These are phyloP conservation scores for Termitomyces sp. DNA, from an alignment of 768 basidiomycete species.

Conservation along the genomic window DNA sequence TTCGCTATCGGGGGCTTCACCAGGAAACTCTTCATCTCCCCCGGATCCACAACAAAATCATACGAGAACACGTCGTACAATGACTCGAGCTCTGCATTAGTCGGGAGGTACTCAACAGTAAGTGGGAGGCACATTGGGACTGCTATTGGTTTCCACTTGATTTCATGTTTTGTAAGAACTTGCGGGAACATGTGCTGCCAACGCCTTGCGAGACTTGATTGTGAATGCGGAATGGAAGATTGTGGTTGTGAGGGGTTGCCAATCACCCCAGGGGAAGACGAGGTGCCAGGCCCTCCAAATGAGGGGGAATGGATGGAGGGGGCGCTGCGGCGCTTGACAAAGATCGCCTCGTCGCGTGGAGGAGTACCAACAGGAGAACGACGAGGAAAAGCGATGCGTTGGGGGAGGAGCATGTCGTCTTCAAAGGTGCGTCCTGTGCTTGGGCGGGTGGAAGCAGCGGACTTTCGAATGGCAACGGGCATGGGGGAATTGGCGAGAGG, in stretches of 20 bases:
- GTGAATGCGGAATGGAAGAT: slow-evolving; percentile 50
- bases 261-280: slow-evolving; percentile 42
- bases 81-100: slow-evolving; percentile 64
- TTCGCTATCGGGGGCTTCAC: slow-evolving; percentile 56
- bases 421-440: slow-evolving; percentile 49
- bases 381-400: slow-evolving; percentile 41
- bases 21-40: slow-evolving; percentile 83
- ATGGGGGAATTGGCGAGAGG: slow-evolving; percentile 31
- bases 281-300: slow-evolving; percentile 22
- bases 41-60: slow-evolving; percentile 79
- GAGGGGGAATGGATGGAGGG: slow-evolving; percentile 31
- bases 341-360: slow-evolving; percentile 59
- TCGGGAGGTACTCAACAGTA: slow-evolving; percentile 86
- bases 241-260: slow-evolving; percentile 68
- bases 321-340: slow-evolving; percentile 50
- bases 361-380: slow-evolving; percentile 66
- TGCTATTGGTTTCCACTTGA: slow-evolving; percentile 88
- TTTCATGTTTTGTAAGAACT: slow-evolving; percentile 70
- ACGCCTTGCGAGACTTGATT: slow-evolving; percentile 72
- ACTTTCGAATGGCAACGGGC: slow-evolving; percentile 39
- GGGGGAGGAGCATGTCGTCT: slow-evolving; percentile 45
- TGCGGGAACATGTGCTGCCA: slow-evolving; percentile 88
- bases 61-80: slow-evolving; percentile 83
- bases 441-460: slow-evolving; percentile 29
- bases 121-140: slow-evolving; percentile 87